Base-by-base conservation (phyloP, 148 eudicot genomes). In the Silene uniflora region DNA sequence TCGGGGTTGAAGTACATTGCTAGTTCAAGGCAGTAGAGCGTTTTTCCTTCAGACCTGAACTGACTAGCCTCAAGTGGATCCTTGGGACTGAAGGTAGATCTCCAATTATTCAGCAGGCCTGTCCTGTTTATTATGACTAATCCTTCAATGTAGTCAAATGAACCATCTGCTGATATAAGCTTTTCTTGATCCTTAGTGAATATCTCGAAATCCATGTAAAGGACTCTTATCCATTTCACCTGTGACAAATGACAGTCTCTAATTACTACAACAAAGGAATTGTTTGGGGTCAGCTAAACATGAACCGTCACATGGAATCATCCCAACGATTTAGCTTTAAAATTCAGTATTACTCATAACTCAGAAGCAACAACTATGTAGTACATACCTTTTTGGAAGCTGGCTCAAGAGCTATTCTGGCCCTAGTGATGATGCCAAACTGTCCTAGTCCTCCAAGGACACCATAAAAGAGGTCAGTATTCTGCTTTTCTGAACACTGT, bases 361-460 rank as follows among this genome's bases (percentile, higher is more conserved):
- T 32, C 35, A 32, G 35, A 32, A 32, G 23, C 16, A 76, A 56
- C 13, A 39, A 59, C 1, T 21, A 24, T 59, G 65, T 59, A 42
- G 32, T 54, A 47, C 69, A 69, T 83, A 90, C 97, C 97, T 75
- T 86, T 64, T 68, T 81, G 18, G 90, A 89, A 46, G 97, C 96
- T 73, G 84, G 90, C 80, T 89, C 90, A 25, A 92, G 86, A 64
- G 90, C 82, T 67, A 92, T 87, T 77, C 84, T 84, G 27, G 97
- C 97, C 52, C 81, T 77, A 42, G 97, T 90, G 78, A 92, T 92
- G 79, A 92, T 79, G 66, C 97, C 97, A 55, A 92, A 92, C 79
- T 92, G 97, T 62, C 97, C 97, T 14, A 92, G 82, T 52, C 97
- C 97, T 73, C 97, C 97, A 58, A 92, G 97, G 75, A 83, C 93